Base-by-base conservation (phyloP, 306 rosid genomes). In the Amphicarpaea edgeworthii region DNA sequence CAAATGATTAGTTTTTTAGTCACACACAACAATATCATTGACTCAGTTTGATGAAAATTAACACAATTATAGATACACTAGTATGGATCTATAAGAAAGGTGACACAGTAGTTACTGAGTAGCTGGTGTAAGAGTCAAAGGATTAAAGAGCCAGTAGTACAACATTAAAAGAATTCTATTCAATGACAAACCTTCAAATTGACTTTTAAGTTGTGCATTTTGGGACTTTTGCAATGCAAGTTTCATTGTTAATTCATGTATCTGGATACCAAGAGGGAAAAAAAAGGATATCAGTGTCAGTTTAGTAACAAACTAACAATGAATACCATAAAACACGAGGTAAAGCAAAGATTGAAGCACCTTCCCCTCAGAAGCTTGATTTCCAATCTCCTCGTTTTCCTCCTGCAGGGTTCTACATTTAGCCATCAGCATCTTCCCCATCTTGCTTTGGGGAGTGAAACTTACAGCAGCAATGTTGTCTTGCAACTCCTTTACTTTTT, bases 311-410 rank as follows among this genome's bases (percentile, higher is more conserved):
- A n/a, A n/a, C n/a, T n/a, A n/a, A n/a, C n/a, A n/a, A n/a, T n/a
- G n/a, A n/a, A n/a, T n/a, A n/a, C n/a, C n/a, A n/a, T n/a, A n/a
- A n/a, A n/a, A n/a, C n/a, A n/a, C n/a, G 24, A 42, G 75, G 72
- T 11, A 26, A 64, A 15, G 5, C 55, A 53, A 57, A 46, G 55
- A 70, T 26, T 19, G 42, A 10, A 14, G 55, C 70, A 95, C 98
- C 98, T 95, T 95, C 65, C 97, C 98, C 86, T 95, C 98, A n/a
- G 98, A 86, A 81, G 98, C 98, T 83, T 90, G 97, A 83, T 90
- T 92, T 83, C 98, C 98, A 50, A 95, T 90, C 83, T 94, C 98
- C 78, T 95, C 97, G 78, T 95, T 95, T 90, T 95, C 98, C 81
- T 90, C 97, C 82, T 95, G 98, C 83, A 95, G 83, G 43, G 98